phyloP scores from a whole-genome alignment of 108 stramenopile species.

The Poteriospumella lacustris region DNA sequence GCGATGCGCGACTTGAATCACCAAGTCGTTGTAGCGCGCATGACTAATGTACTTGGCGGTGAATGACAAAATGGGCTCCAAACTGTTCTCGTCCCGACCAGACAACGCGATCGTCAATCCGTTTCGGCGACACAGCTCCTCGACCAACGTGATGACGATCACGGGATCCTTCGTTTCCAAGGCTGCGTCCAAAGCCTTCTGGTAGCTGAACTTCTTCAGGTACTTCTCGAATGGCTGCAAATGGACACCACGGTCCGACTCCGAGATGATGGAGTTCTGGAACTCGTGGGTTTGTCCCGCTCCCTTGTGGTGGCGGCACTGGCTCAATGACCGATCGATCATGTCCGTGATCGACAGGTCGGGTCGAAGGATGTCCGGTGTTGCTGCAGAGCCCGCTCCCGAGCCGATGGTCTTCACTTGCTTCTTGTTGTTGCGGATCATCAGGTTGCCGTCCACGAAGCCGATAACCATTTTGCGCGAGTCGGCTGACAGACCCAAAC shows the following conservation, averaged over 20 bases:
- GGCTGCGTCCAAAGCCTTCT: conserved; percentile 75
- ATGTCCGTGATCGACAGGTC: background rate
- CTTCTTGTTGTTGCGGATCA: conserved; percentile 25
- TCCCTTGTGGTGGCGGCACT: background rate
- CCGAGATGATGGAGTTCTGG: background rate
- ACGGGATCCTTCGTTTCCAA: conserved; percentile 63
- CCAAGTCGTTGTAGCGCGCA: conserved; percentile 64
- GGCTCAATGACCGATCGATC: background rate
- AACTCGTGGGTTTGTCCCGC: background rate
- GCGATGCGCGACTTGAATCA: conserved; percentile 63
- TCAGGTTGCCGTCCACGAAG: background rate
- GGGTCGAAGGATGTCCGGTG: background rate
- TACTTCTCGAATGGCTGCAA: conserved; percentile 64
- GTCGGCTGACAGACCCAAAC: conserved; percentile 25
- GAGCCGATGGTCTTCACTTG: background rate
- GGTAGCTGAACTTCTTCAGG: conserved; percentile 76
- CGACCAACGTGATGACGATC: conserved; percentile 67
- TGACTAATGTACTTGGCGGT: conserved; percentile 67
- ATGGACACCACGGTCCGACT: conserved; percentile 36
- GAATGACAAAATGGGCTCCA: conserved; percentile 74
- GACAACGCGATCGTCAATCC: conserved; percentile 67
- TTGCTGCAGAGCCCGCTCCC: background rate
- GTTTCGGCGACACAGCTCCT: conserved; percentile 72
- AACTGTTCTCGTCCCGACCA: conserved; percentile 73
- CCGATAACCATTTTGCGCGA: conserved; percentile 30